phyloP scores from a whole-genome alignment of 768 basidiomycete species.

The Cubamyces sp. region DNA sequence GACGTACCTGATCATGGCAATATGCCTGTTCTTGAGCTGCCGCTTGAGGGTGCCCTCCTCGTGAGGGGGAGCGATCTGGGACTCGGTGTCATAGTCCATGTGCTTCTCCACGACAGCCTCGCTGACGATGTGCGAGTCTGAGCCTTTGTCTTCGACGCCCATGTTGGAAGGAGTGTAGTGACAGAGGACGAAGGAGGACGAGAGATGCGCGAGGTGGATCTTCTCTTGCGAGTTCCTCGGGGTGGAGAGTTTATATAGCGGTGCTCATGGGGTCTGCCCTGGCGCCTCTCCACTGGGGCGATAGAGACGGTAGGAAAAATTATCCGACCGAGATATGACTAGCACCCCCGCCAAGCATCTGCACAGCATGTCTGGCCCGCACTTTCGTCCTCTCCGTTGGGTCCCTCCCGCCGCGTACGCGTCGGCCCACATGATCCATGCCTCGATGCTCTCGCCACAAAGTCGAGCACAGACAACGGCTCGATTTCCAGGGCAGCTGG shows the following conservation, averaged over 20 bases:
- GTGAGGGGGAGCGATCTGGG: slow-evolving; percentile 9
- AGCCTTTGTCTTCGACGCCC: slow-evolving; percentile 21
- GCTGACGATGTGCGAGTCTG: slow-evolving; percentile 12
- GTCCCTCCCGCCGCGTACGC: not conserved
- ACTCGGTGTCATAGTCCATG: slow-evolving; percentile 25
- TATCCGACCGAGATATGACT: slow-evolving; percentile 11
- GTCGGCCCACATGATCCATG: not conserved
- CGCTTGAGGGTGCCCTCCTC: slow-evolving; percentile 29
- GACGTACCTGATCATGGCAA: slow-evolving; percentile 77
- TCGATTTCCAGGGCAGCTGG: not conserved
- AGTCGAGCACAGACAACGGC: not conserved
- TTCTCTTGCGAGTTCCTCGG: not conserved
- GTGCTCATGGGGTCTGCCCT: slow-evolving; percentile 1
- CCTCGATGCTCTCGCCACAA: not conserved
- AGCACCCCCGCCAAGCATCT: slow-evolving; percentile 1
- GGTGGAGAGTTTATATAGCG: slow-evolving; percentile 16
- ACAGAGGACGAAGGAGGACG: slow-evolving; percentile 9
- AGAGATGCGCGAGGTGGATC: slow-evolving; percentile 10
- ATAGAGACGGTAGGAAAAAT: slow-evolving; percentile 5
- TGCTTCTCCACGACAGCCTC: slow-evolving; percentile 20
- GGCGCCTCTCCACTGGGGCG: slow-evolving; percentile 8
- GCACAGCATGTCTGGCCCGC: slow-evolving; percentile 5
- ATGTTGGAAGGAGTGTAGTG: slow-evolving; percentile 9
- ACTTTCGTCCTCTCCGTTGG: not conserved
- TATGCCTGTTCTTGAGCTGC: slow-evolving; percentile 61